Evolutionary conservation across 164 flowering plant genomes (phyloP).

Genomic region (Protea cynaroides): DNA sequence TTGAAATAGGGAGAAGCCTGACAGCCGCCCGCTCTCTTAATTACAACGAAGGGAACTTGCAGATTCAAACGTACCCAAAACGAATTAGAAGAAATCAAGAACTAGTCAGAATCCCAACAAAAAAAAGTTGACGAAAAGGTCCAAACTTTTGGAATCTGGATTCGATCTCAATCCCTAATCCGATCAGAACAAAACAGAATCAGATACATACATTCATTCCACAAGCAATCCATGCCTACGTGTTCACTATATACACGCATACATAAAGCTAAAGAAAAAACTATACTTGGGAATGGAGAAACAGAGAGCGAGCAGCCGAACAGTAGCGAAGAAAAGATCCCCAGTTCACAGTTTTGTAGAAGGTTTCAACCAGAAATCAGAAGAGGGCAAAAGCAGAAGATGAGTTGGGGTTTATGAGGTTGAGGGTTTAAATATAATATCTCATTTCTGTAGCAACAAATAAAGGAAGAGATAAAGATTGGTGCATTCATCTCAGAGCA

Average conservation of each 20-base stretch:
- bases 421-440: neutral
- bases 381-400: neutral
- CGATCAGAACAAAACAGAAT: slow-evolving; percentile 2
- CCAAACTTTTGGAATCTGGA: neutral
- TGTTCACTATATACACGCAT: neutral
- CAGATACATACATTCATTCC: neutral
- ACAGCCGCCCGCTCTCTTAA: neutral
- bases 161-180: slow-evolving; percentile 3
- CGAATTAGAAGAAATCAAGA: neutral
- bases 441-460: too few relatives aligned
- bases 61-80: slow-evolving; percentile 4
- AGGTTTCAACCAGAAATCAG: neutral
- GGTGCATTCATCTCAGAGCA: neutral
- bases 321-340: neutral
- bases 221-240: slow-evolving; percentile 5
- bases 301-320: slow-evolving; percentile 3
- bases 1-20: neutral
- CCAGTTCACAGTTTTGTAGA: neutral
- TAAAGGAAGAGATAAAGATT: neutral
- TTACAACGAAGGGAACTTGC: neutral
- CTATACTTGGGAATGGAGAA: neutral
- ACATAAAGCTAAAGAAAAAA: neutral
- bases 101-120: neutral
- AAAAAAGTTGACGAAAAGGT: neutral
- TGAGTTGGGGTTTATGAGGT: neutral